Percentiles rank a stretch among this genome's conserved stretches.
phyloP scores from a whole-genome alignment of 2,329 filamentous ascomycete genomes.

The Colletotrichum karsti region DNA sequence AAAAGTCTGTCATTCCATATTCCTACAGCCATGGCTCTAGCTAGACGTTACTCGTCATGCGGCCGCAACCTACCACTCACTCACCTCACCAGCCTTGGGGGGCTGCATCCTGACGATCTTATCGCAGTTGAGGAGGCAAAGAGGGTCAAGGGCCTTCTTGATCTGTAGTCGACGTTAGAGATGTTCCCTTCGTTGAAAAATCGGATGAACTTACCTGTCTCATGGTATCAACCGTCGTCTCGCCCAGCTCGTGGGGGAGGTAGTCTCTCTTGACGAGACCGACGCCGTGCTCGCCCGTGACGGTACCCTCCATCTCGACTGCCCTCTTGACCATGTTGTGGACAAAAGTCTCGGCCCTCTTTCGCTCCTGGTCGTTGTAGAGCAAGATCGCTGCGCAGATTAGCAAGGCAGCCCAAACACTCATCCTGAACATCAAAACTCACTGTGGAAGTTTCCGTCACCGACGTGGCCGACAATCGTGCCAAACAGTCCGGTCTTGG shows the following conservation, averaged over 20 bases:
- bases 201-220: constrained; percentile 66
- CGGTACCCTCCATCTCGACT: constrained; percentile 85
- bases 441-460: constrained; percentile 80
- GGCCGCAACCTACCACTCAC: constrained; percentile 47
- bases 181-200: neutral
- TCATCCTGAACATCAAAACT: constrained; percentile 31
- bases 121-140: constrained; percentile 75
- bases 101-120: constrained; percentile 72
- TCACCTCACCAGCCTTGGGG: constrained; percentile 56
- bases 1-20: neutral
- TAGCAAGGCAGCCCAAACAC: constrained; percentile 28
- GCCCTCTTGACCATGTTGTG: constrained; percentile 88
- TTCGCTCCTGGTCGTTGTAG: constrained; percentile 72
- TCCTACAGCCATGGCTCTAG: constrained; percentile 1
- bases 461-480: constrained; percentile 77
- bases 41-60: neutral
- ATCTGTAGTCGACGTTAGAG: constrained; percentile 56
- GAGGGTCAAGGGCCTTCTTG: constrained; percentile 82
- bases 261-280: constrained; percentile 88
- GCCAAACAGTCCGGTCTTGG: constrained; percentile 51
- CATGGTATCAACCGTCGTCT: constrained; percentile 82
- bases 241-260: constrained; percentile 79
- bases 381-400: constrained; percentile 57
- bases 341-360: constrained; percentile 74
- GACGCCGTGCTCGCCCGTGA: constrained; percentile 86